Conservation (phyloP, 768 basidiomycete species). For the Gautieria morchelliformis region DNA sequence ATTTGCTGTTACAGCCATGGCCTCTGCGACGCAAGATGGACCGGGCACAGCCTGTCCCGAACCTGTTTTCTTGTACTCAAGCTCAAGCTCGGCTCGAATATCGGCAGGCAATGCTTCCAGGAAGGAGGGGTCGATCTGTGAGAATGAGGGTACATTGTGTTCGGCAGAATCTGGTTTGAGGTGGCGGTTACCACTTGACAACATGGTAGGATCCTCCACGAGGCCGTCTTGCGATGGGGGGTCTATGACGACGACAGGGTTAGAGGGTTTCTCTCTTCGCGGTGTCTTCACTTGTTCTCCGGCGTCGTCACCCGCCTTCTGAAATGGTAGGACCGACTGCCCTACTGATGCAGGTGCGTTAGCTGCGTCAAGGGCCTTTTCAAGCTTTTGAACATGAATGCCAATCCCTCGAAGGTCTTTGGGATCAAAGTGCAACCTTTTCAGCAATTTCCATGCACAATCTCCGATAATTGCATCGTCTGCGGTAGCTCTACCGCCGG, state of each 20-base stretch:
- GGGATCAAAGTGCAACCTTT: constrained; percentile 68
- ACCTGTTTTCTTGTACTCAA: constrained; percentile 34
- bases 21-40: background rate
- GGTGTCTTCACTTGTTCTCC: background rate
- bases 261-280: background rate
- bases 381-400: constrained; percentile 84
- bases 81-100: constrained; percentile 57
- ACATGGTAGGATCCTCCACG: background rate
- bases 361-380: constrained; percentile 32
- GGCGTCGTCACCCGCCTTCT: constrained; percentile 12
- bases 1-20: background rate
- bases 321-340: constrained; percentile 58
- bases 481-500: constrained; percentile 61
- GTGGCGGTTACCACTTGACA: background rate
- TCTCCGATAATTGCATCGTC: constrained; percentile 64
- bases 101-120: constrained; percentile 64
- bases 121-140: constrained; percentile 64
- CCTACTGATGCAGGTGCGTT: constrained; percentile 25
- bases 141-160: constrained; percentile 49
- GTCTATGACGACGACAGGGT: constrained; percentile 2
- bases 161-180: background rate
- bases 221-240: constrained; percentile 16
- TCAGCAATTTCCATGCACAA: constrained; percentile 67
- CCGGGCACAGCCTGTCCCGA: background rate
- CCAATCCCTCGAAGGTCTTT: constrained; percentile 87